These are phyloP conservation scores for Tuber aestivum DNA, from an alignment of 495 filamentous ascomycete species.

Conservation along the genomic window DNA sequence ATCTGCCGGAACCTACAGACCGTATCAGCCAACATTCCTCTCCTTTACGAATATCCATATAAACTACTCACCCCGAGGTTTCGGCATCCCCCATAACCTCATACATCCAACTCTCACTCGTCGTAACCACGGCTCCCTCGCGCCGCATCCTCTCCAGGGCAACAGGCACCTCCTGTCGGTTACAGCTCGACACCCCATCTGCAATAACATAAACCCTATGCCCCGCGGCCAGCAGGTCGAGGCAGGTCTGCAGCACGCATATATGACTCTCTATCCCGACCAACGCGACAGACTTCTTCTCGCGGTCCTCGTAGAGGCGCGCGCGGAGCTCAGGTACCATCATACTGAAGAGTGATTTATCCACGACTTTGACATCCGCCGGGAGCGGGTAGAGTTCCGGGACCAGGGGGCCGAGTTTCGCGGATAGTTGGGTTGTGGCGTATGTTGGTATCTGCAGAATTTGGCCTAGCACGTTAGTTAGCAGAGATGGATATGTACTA, in stretches of 20 bases:
- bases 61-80: conserved; percentile 54
- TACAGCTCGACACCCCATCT: conserved; percentile 69
- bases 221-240: conserved; percentile 68
- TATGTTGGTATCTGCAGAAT: conserved; percentile 71
- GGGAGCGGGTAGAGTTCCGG: conserved; percentile 50
- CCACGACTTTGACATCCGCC: conserved; percentile 52
- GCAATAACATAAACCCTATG: conserved; percentile 82
- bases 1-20: conserved; percentile 55
- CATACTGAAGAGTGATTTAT: conserved; percentile 94
- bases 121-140: conserved; percentile 75
- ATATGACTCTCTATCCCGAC: conserved; percentile 93
- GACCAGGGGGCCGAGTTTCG: conserved; percentile 71
- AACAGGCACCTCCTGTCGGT: conserved; percentile 70
- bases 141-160: conserved; percentile 68
- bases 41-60: background rate
- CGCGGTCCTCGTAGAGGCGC: conserved; percentile 32
- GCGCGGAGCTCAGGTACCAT: conserved; percentile 46
- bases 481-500: too few relatives aligned
- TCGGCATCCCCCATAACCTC: conserved; percentile 85
- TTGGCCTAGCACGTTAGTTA: conserved; percentile 29
- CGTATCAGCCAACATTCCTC: background rate
- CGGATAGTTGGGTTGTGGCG: conserved; percentile 74
- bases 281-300: conserved; percentile 51
- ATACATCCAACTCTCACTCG: conserved; percentile 86
- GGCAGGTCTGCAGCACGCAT: conserved; percentile 84